These are phyloP conservation scores for Bonnemaisonia californica DNA, from an alignment of 31 red algal species.

Conservation along the genomic window DNA sequence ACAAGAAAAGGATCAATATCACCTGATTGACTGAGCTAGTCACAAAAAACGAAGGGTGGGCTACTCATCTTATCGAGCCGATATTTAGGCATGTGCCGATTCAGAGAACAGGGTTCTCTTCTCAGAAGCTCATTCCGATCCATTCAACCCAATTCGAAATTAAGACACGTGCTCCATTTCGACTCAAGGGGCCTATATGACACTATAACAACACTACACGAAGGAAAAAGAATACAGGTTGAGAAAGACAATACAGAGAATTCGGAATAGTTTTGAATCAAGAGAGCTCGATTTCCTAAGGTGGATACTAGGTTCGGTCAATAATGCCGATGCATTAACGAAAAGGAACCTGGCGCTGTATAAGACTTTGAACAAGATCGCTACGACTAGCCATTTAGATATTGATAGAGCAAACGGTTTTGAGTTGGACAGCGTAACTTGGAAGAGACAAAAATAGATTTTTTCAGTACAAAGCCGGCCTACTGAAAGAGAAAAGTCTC, in stretches of 20 bases:
- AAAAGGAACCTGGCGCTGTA: background rate
- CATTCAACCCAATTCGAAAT: background rate
- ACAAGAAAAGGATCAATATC: background rate
- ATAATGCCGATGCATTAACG: slow-evolving; percentile 10
- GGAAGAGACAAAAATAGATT: background rate
- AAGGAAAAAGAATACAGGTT: background rate
- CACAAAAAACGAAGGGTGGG: background rate
- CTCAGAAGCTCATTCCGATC: background rate
- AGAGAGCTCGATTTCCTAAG: background rate
- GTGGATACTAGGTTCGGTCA: slow-evolving; percentile 6
- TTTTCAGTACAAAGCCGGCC: no score
- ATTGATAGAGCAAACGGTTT: background rate
- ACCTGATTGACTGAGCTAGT: slow-evolving; percentile 12
- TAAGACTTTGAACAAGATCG: background rate
- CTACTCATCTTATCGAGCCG: no score
- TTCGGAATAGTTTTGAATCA: slow-evolving; percentile 18
- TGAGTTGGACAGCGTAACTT: background rate
- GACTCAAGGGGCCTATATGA: slow-evolving; percentile 7
- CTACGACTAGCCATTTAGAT: background rate
- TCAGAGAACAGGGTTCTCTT: background rate
- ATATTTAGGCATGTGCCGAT: slow-evolving; percentile 17
- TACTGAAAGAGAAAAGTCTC: no score
- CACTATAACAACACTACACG: slow-evolving; percentile 27
- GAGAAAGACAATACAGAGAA: background rate
- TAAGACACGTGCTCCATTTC: background rate